Conservation (phyloP, 768 basidiomycete species). For the Mycena haematopus region DNA sequence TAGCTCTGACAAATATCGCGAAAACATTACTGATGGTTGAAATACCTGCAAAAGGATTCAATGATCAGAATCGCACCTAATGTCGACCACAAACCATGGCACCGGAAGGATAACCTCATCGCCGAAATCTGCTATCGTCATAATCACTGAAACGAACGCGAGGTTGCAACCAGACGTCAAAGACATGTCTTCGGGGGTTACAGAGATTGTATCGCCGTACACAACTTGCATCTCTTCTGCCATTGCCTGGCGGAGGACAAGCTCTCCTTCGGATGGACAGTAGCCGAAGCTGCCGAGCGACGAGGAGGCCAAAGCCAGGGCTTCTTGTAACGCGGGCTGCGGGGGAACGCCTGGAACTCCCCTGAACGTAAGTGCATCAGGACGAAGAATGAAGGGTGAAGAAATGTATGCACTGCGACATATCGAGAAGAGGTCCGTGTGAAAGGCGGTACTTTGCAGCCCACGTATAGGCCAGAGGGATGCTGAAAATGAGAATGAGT, state of each 20-base stretch:
- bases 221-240: conserved; percentile 64
- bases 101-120: conserved; percentile 77
- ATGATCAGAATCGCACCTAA: neutral
- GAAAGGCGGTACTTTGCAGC: conserved; percentile 50
- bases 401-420: conserved; percentile 58
- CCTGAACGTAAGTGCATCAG: conserved; percentile 52
- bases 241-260: conserved; percentile 54
- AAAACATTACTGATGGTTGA: conserved; percentile 60
- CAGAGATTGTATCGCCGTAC: conserved; percentile 59
- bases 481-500: conserved; percentile 41
- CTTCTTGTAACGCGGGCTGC: conserved; percentile 53
- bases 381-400: neutral
- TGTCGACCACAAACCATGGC: conserved; percentile 57
- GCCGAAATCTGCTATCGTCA: conserved; percentile 70
- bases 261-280: conserved; percentile 64
- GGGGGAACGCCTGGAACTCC: conserved; percentile 77
- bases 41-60: conserved; percentile 53
- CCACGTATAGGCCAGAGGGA: conserved; percentile 67
- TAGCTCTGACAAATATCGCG: neutral
- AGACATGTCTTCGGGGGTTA: conserved; percentile 63
- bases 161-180: conserved; percentile 78
- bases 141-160: conserved; percentile 67
- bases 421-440: conserved; percentile 61
- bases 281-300: conserved; percentile 60
- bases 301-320: conserved; percentile 51